phyloP scores from a whole-genome alignment of 768 basidiomycete species.

The Suillus subluteus region DNA sequence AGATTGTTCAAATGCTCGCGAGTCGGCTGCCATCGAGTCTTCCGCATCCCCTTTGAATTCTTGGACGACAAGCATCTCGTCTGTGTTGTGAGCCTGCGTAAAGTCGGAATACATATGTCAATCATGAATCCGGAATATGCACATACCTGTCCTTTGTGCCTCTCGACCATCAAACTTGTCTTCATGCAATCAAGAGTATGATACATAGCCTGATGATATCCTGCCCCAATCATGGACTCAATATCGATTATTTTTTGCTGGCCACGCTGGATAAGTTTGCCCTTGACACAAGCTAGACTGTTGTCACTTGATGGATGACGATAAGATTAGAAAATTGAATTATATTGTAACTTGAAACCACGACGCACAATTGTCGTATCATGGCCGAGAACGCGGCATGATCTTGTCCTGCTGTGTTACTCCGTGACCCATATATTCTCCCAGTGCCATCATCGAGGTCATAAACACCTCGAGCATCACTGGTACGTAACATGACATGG shows the following conservation, averaged over 20 bases:
- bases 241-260: conserved; percentile 17
- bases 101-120: not conserved
- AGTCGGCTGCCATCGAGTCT: not conserved
- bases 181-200: conserved; percentile 30
- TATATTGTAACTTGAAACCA: not conserved
- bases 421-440: conserved; percentile 13
- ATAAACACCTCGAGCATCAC: conserved; percentile 16
- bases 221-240: conserved; percentile 18
- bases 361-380: not conserved
- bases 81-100: conserved; percentile 3
- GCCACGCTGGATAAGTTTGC: not conserved
- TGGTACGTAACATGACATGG: conserved; percentile 29
- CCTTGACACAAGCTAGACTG: conserved; percentile 23
- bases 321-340: not conserved
- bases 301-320: conserved; percentile 19
- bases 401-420: conserved; percentile 18
- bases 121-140: not conserved
- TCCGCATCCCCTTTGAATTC: not conserved
- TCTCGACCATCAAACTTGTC: conserved; percentile 14
- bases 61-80: conserved; percentile 2
- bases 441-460: conserved; percentile 45
- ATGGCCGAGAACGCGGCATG: conserved; percentile 18
- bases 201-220: conserved; percentile 31
- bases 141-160: conserved; percentile 13
- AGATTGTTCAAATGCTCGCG: not conserved